Conservation (phyloP, 2,329 filamentous ascomycete species). For the Cordyceps sp. region DNA sequence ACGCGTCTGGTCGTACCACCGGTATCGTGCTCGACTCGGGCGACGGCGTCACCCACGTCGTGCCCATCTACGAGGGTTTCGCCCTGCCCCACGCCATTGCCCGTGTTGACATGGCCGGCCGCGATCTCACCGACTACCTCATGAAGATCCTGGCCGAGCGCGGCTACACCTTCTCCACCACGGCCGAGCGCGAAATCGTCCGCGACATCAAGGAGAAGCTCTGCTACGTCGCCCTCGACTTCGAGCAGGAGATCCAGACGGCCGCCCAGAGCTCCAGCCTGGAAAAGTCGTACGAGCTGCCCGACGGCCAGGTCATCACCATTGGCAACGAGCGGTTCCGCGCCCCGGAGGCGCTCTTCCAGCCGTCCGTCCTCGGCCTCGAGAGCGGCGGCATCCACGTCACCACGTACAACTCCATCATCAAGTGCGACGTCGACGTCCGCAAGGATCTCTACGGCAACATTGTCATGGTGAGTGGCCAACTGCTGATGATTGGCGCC, state of each 20-base stretch:
- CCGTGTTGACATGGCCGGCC: slow-evolving; percentile 99
- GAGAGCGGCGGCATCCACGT: slow-evolving; percentile 98
- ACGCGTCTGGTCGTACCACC: slow-evolving; percentile 99
- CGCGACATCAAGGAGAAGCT: slow-evolving; percentile 99
- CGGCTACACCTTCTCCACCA: slow-evolving; percentile 99
- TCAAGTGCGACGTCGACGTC: slow-evolving; percentile 99
- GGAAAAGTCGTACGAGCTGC: slow-evolving; percentile 99
- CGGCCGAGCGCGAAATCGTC: slow-evolving; percentile 99
- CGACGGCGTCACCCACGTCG: slow-evolving; percentile 99
- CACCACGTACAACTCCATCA: slow-evolving; percentile 99
- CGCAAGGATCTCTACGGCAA: slow-evolving; percentile 99
- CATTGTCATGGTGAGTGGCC: slow-evolving; percentile 94
- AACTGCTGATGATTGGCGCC: too few species aligned
- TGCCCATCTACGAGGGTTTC: slow-evolving; percentile 99
- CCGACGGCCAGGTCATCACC: slow-evolving; percentile 98
- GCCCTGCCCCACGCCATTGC: slow-evolving; percentile 98
- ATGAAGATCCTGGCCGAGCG: slow-evolving; percentile 99
- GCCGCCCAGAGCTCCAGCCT: slow-evolving; percentile 96
- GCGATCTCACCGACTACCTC: slow-evolving; percentile 99
- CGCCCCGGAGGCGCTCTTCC: slow-evolving; percentile 98
- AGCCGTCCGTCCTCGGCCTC: slow-evolving; percentile 94
- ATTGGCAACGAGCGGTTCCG: slow-evolving; percentile 99
- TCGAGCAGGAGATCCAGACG: slow-evolving; percentile 99
- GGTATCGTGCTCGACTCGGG: slow-evolving; percentile 99
- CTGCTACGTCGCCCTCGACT: slow-evolving; percentile 99